Base-by-base conservation (phyloP, 2,329 filamentous ascomycete species). In the Epicoccum nigrum region DNA sequence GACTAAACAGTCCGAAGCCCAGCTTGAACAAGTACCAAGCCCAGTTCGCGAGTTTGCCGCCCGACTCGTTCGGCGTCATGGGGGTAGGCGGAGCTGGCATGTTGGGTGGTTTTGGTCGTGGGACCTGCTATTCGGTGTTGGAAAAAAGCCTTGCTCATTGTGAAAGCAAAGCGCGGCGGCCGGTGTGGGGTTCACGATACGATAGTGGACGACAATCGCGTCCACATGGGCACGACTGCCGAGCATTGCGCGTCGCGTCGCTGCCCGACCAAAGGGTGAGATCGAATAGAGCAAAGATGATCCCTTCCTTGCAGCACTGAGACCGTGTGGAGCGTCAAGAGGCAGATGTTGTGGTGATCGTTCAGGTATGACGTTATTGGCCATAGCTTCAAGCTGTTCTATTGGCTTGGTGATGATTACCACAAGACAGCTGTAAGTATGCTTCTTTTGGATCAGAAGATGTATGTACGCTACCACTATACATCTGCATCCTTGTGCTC, bases 1-100 rank as follows among this genome's bases (percentile, higher is more conserved):
- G 52, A 45, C 59, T 67, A 16, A 68, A 37, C 12, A 72, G 48
- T 15, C 70, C 72, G 47, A 69, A 74, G 4, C 53, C 51, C 28
- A 73, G 61, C 55, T 60, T 62, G 53, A 71, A 64, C 50, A 44
- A 43, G 4, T 54, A 55, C 65, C 61, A 68, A 7, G 61, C 62
- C 25, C 70, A 16, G n/a, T 47, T 45, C 6, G 48, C 56, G 4
- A 70, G 30, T 47, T 20, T 44, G 34, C 31, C 32, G 25, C 42
- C 15, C 4, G 37, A 16, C 8, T 41, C 44, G 30, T 38, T 19
- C 17, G 32, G 20, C 7, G 43, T 27, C 11, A 40, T 52, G 21
- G 15, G 38, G 16, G 43, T 20, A 27, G 49, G 49, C n/a, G 49
- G 35, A 28, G 38, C 32, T 33, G 49, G 49, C 49, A 52, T 52